Base-by-base conservation (phyloP, 768 basidiomycete species). In the Tricholoma bakamatsutake region DNA sequence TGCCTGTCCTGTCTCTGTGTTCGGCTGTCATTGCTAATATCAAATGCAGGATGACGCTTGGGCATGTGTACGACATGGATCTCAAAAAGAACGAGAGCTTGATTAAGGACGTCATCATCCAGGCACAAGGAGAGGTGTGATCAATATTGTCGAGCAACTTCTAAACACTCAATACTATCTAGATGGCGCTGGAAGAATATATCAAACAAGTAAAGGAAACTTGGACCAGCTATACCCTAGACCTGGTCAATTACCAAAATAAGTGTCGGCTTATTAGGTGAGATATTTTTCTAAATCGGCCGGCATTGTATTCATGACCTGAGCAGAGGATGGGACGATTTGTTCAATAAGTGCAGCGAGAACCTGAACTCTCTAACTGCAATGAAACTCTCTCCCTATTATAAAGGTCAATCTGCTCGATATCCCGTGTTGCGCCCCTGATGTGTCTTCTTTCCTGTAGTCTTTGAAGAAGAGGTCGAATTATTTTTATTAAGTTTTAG, bases 371-470 rank as follows among this genome's bases (percentile, higher is more conserved):
- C 96, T 0, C 79, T 99, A 39, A 84, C 85, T 2, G 95, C 97
- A 1, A 99, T 99, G 97, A 96, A 95, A 67, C 71, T 97, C 28
- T 99, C 97, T 7, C 97, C 97, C 0, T 98, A 98, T 67, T 98
- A 98, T 72, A 95, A 97, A 80, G 94, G 92, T 89, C 24, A 48
- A 76, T 55, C 4, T 31, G 54, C n/a, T 31, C 28, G 8, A 4
- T 48, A 17, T n/a, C 13, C 9, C 9, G 28, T n/a, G 9, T 17
- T 12, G n/a, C 6, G 37, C 27, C 7, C 12, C 52, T 50, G 28
- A 64, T 13, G 47, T 34, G 34, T 24, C 18, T 35, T 57, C 50
- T 35, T 43, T 57, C 11, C n/a, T 55, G 2, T 54, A 92, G 91
- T 93, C 13, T 93, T 93, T 59, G 91, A 93, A 66, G 91, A 93